These are phyloP conservation scores for Aspergillus oerlinghausenensis DNA, from an alignment of 2,329 filamentous ascomycete genomes.

Conservation along the genomic window DNA sequence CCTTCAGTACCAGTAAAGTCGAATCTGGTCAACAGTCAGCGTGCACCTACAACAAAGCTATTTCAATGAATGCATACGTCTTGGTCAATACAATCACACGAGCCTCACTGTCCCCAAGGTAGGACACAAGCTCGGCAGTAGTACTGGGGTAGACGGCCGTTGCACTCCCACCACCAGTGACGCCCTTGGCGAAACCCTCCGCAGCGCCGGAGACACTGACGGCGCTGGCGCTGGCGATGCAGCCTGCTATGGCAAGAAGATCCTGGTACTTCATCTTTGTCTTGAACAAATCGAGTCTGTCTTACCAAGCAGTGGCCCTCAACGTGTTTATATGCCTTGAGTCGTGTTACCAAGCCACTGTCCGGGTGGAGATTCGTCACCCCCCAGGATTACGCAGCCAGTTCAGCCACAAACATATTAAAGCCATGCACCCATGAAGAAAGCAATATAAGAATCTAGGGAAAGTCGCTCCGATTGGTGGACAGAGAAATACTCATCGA, in stretches of 20 bases:
- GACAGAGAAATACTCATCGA: background rate
- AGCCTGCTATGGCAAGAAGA: background rate
- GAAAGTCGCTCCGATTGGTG: background rate
- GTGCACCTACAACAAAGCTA: too few relatives aligned
- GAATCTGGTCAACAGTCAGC: conserved; percentile 10
- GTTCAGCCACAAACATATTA: background rate
- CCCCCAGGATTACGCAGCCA: background rate
- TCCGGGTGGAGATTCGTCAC: too few relatives aligned
- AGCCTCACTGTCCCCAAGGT: conserved; percentile 51
- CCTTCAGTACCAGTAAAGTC: conserved; percentile 16
- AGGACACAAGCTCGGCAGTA: conserved; percentile 54
- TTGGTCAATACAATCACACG: conserved; percentile 51
- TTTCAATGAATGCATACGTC: conserved; percentile 3
- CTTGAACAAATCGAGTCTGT: background rate
- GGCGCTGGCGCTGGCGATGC: conserved; percentile 7
- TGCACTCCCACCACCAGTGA: conserved; percentile 57
- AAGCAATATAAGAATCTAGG: background rate
- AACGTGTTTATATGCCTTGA: too few relatives aligned
- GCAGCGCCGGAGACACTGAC: conserved; percentile 28
- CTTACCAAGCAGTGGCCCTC: too few relatives aligned
- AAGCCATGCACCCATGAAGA: background rate
- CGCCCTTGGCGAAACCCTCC: conserved; percentile 50
- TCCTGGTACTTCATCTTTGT: background rate
- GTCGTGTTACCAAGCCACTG: too few relatives aligned
- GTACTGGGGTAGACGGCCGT: conserved; percentile 51